These are phyloP conservation scores for Porodaedalea pini DNA, from an alignment of 1,284 basidiomycete genomes.

Conservation along the genomic window DNA sequence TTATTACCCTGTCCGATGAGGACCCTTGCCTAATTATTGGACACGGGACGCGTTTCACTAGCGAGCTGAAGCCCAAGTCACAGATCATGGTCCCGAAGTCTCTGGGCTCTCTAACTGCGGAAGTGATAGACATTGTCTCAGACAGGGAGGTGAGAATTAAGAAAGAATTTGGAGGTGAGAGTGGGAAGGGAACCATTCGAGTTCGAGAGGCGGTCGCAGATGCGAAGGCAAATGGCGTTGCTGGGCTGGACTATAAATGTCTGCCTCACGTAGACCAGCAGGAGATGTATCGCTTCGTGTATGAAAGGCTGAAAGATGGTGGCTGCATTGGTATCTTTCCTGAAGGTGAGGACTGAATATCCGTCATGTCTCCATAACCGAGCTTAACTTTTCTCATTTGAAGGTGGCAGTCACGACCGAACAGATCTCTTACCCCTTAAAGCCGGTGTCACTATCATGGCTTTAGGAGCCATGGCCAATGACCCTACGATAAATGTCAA, in stretches of 20 bases:
- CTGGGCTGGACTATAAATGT: slow-evolving; percentile 72
- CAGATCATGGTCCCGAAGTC: slow-evolving; percentile 89
- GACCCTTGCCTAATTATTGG: slow-evolving; percentile 81
- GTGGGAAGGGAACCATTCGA: slow-evolving; percentile 68
- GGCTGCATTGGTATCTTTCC: slow-evolving; percentile 96
- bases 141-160: slow-evolving; percentile 85
- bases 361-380: slow-evolving; percentile 9
- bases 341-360: slow-evolving; percentile 60
- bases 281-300: slow-evolving; percentile 94
- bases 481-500: slow-evolving; percentile 82
- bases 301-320: slow-evolving; percentile 80
- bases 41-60: slow-evolving; percentile 73
- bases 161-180: slow-evolving; percentile 84
- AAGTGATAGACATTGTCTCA: slow-evolving; percentile 86
- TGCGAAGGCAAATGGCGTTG: slow-evolving; percentile 46
- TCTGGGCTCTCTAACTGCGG: slow-evolving; percentile 73
- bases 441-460: slow-evolving; percentile 95
- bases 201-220: slow-evolving; percentile 67
- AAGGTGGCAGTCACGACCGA: slow-evolving; percentile 94
- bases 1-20: slow-evolving; percentile 68
- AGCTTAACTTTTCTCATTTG: slow-evolving; percentile 10
- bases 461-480: slow-evolving; percentile 91
- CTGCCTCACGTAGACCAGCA: slow-evolving; percentile 88
- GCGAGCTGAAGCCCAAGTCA: slow-evolving; percentile 76
- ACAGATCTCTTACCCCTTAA: slow-evolving; percentile 93